Percentiles rank a stretch among this genome's conserved stretches.
phyloP scores from a whole-genome alignment of 2,329 filamentous ascomycete species.

The Coniella vitis region DNA sequence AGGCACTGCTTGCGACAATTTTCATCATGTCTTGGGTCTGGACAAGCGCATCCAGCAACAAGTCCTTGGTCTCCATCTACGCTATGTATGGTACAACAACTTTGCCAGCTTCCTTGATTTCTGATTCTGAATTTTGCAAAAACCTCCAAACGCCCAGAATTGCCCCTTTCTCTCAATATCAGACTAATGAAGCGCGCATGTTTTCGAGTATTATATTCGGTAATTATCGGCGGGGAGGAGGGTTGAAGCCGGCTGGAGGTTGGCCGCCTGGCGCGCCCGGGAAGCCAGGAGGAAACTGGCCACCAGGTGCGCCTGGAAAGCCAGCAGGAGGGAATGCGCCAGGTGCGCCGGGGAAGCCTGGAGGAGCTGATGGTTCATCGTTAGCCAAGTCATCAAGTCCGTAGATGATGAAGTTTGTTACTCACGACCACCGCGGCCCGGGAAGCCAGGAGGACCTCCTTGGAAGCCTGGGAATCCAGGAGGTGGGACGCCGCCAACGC shows the following conservation, averaged over 20 bases:
- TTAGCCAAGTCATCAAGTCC: conserved; percentile 24
- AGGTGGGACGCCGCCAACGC: conserved; percentile 68
- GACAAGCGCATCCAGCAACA: conserved; percentile 4
- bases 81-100: conserved; percentile 10
- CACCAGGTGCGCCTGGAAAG: conserved; percentile 34
- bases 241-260: conserved; percentile 68
- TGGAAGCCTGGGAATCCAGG: conserved; percentile 46
- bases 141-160: conserved; percentile 8
- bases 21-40: not conserved
- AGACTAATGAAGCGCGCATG: conserved; percentile 5
- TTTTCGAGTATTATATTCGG: conserved; percentile 10
- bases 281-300: conserved; percentile 38
- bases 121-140: conserved; percentile 10
- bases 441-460: conserved; percentile 44
- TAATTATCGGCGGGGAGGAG: conserved; percentile 54
- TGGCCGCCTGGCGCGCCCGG: conserved; percentile 37
- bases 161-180: conserved; percentile 9
- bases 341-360: conserved; percentile 36
- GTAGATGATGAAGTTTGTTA: conserved; percentile 22
- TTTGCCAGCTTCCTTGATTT: conserved; percentile 1
- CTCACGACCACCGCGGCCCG: conserved; percentile 50
- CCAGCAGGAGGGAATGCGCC: conserved; percentile 41
- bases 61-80: conserved; percentile 11
- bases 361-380: conserved; percentile 32
- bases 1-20: not conserved